Evolutionary conservation across 1,284 basidiomycete species (phyloP).

Genomic region (Ustilago cynodontis): DNA sequence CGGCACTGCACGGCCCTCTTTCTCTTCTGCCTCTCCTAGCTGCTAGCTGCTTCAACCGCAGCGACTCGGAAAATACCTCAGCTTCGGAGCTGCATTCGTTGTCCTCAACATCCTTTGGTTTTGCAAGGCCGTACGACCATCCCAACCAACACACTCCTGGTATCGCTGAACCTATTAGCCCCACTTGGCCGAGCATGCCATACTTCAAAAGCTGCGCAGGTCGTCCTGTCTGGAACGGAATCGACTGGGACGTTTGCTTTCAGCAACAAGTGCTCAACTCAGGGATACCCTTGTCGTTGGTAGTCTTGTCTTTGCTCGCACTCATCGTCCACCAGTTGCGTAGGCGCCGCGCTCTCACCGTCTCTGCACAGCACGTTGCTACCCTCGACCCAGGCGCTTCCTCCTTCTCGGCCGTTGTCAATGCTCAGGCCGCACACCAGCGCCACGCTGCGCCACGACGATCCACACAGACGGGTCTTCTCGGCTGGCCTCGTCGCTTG

Average conservation of each 20-base stretch:
- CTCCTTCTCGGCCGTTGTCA: conserved; percentile 39
- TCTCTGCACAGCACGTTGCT: conserved; percentile 51
- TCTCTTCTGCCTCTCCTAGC: too few relatives aligned
- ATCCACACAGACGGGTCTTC: conserved; percentile 3
- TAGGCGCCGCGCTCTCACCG: conserved; percentile 29
- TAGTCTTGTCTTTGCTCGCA: conserved; percentile 37
- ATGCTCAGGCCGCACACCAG: conserved; percentile 17
- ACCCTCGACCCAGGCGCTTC: conserved; percentile 54
- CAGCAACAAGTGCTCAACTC: conserved; percentile 51
- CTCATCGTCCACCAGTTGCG: conserved; percentile 42
- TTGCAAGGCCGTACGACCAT: not conserved
- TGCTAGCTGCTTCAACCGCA: conserved; percentile 9
- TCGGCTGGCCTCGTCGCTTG: conserved; percentile 28
- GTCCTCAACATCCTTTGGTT: not conserved
- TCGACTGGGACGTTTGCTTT: conserved; percentile 54
- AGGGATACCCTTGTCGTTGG: conserved; percentile 33
- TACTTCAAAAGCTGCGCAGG: conserved; percentile 26
- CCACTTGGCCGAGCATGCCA: conserved; percentile 12
- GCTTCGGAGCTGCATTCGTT: not conserved
- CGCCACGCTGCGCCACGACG: not conserved
- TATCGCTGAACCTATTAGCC: conserved; percentile 2
- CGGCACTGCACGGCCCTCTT: not conserved
- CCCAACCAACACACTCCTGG: not conserved
- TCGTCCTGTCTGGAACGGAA: conserved; percentile 41
- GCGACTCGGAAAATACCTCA: not conserved